phyloP scores from a whole-genome alignment of 2,329 filamentous ascomycete genomes.

The Fusarium goolgardi region DNA sequence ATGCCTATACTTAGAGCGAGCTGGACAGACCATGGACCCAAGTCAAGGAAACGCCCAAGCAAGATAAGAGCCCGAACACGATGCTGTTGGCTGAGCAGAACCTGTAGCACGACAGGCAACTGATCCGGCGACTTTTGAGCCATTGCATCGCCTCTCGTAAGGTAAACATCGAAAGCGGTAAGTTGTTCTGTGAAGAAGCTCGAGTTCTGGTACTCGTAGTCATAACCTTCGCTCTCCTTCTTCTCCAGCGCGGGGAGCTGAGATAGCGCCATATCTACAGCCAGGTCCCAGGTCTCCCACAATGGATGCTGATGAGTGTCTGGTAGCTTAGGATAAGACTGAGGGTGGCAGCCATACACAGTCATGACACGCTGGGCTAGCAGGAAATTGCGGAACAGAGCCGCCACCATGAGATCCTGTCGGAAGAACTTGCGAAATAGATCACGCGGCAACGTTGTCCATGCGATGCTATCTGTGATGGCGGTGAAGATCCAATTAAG shows the following conservation, averaged over 20 bases:
- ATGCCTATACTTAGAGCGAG: conserved; percentile 97
- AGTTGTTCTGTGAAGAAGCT: conserved; percentile 97
- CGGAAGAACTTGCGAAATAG: conserved; percentile 97
- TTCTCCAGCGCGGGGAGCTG: conserved; percentile 88
- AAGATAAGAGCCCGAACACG: conserved; percentile 90
- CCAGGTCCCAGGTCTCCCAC: conserved; percentile 98
- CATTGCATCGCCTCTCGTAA: conserved; percentile 82
- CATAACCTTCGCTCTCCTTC: conserved; percentile 76
- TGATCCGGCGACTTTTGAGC: conserved; percentile 92
- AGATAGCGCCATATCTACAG: conserved; percentile 92
- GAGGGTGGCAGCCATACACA: conserved; percentile 93
- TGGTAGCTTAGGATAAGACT: conserved; percentile 90
- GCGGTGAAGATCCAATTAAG: conserved; percentile 99
- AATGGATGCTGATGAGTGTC: conserved; percentile 94
- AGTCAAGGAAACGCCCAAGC: conserved; percentile 90
- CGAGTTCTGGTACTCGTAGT: conserved; percentile 95
- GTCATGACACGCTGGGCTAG: conserved; percentile 96
- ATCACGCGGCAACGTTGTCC: conserved; percentile 91
- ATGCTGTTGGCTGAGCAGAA: conserved; percentile 95
- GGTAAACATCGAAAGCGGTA: conserved; percentile 96
- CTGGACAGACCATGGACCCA: conserved; percentile 99
- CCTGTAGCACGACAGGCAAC: conserved; percentile 94
- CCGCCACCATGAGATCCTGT: conserved; percentile 99
- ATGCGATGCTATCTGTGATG: conserved; percentile 98
- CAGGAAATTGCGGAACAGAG: conserved; percentile 94